phyloP scores from a whole-genome alignment of 495 filamentous ascomycete genomes.

The Friedmanniomyces endolithicus region DNA sequence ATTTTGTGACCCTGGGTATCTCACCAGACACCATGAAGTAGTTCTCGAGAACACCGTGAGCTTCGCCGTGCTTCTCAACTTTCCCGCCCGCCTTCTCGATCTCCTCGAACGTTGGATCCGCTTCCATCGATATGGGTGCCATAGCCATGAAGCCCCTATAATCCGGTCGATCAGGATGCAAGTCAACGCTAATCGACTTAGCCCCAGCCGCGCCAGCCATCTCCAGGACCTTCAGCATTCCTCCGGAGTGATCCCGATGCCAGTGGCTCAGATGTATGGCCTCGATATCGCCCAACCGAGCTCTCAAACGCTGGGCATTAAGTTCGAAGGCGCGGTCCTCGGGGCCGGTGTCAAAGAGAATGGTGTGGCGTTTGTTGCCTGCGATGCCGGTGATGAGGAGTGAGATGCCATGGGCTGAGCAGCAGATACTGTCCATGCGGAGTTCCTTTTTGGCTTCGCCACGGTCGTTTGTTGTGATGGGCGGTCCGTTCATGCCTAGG shows the following conservation, averaged over 20 bases:
- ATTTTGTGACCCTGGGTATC: slow-evolving; percentile 43
- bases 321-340: slow-evolving; percentile 45
- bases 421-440: slow-evolving; percentile 46
- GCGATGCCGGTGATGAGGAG: slow-evolving; percentile 45
- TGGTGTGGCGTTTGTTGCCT: slow-evolving; percentile 37
- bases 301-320: slow-evolving; percentile 40
- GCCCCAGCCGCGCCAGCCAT: slow-evolving; percentile 30
- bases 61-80: slow-evolving; percentile 34
- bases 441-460: slow-evolving; percentile 35
- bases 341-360: slow-evolving; percentile 50
- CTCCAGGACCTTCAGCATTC: slow-evolving; percentile 40
- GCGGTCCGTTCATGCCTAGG: slow-evolving; percentile 31
- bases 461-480: slow-evolving; percentile 22
- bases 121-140: slow-evolving; percentile 38
- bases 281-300: slow-evolving; percentile 33
- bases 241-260: slow-evolving; percentile 52
- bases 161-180: slow-evolving; percentile 45
- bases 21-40: slow-evolving; percentile 47
- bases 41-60: slow-evolving; percentile 42
- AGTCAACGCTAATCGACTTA: slow-evolving; percentile 34
- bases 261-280: slow-evolving; percentile 40
- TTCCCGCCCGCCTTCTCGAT: slow-evolving; percentile 37
- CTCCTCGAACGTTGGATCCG: slow-evolving; percentile 46
- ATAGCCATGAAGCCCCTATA: slow-evolving; percentile 40
- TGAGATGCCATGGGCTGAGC: slow-evolving; percentile 47